Evolutionary conservation across 768 basidiomycete genomes (phyloP).

Genomic region (Leccinum olivaceopallidum): DNA sequence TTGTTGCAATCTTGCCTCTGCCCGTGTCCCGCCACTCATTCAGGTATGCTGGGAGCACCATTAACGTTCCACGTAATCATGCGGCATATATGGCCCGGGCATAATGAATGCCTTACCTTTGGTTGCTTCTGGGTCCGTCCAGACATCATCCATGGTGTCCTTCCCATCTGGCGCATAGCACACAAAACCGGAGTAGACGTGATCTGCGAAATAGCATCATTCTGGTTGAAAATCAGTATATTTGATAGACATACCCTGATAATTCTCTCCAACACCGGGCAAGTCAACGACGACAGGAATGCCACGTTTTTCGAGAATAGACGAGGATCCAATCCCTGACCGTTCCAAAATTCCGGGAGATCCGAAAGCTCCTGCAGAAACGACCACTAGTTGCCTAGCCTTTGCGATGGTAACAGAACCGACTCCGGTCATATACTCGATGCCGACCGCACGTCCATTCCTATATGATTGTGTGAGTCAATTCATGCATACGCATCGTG

Average conservation of each 20-base stretch:
- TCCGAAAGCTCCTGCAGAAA: slow-evolving; percentile 8
- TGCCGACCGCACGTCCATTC: not conserved
- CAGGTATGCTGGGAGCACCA: not conserved
- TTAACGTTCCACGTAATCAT: not conserved
- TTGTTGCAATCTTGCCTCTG: not conserved
- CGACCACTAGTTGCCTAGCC: slow-evolving; percentile 2
- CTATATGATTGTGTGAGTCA: not conserved
- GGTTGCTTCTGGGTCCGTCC: not conserved
- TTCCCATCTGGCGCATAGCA: slow-evolving; percentile 2
- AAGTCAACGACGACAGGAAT: slow-evolving; percentile 1
- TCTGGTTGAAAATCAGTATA: not conserved
- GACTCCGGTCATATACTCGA: not conserved
- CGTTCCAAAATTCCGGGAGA: slow-evolving; percentile 11
- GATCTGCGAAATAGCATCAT: not conserved
- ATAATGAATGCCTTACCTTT: not conserved
- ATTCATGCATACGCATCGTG: not conserved
- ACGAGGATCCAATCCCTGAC: slow-evolving; percentile 5
- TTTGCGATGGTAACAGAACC: not conserved
- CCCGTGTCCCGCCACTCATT: not conserved
- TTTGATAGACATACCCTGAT: not conserved
- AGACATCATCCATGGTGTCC: slow-evolving; percentile 3
- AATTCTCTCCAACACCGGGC: slow-evolving; percentile 11
- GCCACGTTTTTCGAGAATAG: not conserved
- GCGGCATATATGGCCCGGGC: not conserved
- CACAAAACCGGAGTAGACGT: not conserved